A percentile compares a stretch with the other conserved stretches of the same genome.
These are phyloP conservation scores for Excoecaria agallocha DNA, from an alignment of 345 rosid species.

Conservation along the genomic window DNA sequence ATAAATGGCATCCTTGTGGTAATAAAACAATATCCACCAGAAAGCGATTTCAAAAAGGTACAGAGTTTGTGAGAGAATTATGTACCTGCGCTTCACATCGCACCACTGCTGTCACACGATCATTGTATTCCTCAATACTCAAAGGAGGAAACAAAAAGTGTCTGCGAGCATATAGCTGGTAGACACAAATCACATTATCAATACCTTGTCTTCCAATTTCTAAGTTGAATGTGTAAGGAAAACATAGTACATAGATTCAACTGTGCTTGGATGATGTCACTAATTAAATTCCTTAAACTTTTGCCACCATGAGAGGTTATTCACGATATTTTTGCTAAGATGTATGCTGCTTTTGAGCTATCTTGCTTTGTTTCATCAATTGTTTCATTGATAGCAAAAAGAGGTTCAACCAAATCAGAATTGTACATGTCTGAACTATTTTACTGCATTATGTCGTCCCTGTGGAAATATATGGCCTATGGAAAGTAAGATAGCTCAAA, in stretches of 20 bases:
- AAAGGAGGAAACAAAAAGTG: conserved; percentile 84
- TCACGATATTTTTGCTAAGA: background rate
- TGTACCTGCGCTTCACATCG: conserved; percentile 92
- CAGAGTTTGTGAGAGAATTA: background rate
- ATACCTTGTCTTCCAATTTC: background rate
- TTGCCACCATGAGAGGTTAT: background rate
- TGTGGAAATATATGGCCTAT: background rate
- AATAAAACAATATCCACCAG: background rate
- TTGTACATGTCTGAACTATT: background rate
- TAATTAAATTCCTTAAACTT: background rate
- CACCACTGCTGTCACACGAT: conserved; percentile 71
- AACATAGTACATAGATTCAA: background rate
- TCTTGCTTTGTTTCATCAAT: background rate
- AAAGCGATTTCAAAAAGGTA: background rate
- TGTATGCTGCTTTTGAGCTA: background rate
- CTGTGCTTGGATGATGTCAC: background rate
- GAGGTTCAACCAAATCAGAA: background rate
- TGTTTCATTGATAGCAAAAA: background rate
- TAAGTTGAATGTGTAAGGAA: background rate
- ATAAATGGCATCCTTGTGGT: background rate
- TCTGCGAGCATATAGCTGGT: conserved; percentile 71
- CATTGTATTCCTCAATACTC: conserved; percentile 74
- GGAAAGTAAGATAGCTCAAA: background rate
- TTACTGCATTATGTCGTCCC: background rate
- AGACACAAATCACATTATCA: background rate